These are phyloP conservation scores for Lentinula sp. DNA, from an alignment of 768 basidiomycete species.

Conservation along the genomic window DNA sequence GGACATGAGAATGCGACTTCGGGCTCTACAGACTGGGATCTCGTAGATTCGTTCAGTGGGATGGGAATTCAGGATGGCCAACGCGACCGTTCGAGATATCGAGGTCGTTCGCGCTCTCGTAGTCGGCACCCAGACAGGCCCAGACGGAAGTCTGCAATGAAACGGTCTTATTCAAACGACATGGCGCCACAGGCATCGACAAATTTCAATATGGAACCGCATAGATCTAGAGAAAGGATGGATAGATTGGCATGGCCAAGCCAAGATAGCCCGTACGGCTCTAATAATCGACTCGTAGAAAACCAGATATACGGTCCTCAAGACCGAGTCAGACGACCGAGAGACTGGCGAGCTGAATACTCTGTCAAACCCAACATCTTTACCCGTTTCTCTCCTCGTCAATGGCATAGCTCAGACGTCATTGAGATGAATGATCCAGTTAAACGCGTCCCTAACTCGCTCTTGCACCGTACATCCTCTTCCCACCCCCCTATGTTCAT, in stretches of 20 bases:
- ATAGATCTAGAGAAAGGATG: background rate
- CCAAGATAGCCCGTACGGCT: background rate
- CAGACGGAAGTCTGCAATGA: background rate
- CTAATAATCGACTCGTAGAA: background rate
- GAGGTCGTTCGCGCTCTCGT: background rate
- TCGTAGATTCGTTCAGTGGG: background rate
- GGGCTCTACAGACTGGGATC: background rate
- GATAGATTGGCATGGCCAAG: background rate
- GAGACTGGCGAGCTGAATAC: conserved; percentile 41
- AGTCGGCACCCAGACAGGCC: background rate
- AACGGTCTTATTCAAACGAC: background rate
- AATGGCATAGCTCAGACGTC: conserved; percentile 27
- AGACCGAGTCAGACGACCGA: conserved; percentile 18
- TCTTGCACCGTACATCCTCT: conserved; percentile 17
- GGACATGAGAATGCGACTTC: background rate
- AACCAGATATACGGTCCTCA: background rate
- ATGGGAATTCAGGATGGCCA: background rate
- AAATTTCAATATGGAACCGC: background rate
- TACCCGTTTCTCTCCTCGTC: conserved; percentile 17
- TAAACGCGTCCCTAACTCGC: conserved; percentile 23
- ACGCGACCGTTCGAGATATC: background rate
- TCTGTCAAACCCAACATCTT: background rate
- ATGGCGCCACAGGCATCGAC: background rate
- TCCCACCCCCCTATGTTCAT: conserved; percentile 33
- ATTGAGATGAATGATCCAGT: conserved; percentile 21